Percentiles rank a stretch among this genome's conserved stretches.
These are phyloP conservation scores for Obelidium mucronatum DNA, from an alignment of 192 early-diverging fungal species.

Conservation along the genomic window DNA sequence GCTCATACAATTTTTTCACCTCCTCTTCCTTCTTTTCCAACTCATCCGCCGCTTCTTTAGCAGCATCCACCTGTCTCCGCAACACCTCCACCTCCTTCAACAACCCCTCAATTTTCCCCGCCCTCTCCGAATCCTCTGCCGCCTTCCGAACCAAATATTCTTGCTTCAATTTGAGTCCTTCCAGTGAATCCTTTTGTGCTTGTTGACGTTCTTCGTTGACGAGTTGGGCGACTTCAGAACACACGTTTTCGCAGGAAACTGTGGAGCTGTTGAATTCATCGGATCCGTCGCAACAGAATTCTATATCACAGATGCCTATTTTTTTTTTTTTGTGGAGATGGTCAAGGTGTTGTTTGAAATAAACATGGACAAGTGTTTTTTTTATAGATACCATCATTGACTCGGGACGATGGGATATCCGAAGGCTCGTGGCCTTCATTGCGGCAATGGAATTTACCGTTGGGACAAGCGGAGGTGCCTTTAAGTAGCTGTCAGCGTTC, in stretches of 20 bases:
- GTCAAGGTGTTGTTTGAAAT: too few species aligned
- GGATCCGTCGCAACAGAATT: slow-evolving; percentile 93
- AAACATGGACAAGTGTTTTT: too few species aligned
- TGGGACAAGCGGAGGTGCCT: slow-evolving; percentile 91
- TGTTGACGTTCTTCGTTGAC: slow-evolving; percentile 9
- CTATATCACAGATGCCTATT: slow-evolving; percentile 85
- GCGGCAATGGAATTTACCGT: slow-evolving; percentile 80
- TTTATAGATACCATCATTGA: too few species aligned
- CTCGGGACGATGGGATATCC: slow-evolving; percentile 68
- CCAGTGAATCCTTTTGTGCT: background rate
- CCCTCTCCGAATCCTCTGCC: background rate
- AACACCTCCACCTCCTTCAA: slow-evolving; percentile 47
- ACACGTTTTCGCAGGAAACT: slow-evolving; percentile 75
- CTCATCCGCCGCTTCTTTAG: background rate
- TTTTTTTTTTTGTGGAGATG: too few species aligned
- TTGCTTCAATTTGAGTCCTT: slow-evolving; percentile 20
- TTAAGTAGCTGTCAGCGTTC: too few species aligned
- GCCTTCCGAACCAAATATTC: slow-evolving; percentile 12
- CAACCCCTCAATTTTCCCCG: slow-evolving; percentile 17
- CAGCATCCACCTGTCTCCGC: slow-evolving; percentile 25
- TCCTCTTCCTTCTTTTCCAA: slow-evolving; percentile 18
- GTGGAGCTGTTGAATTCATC: slow-evolving; percentile 74
- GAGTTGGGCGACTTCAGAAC: slow-evolving; percentile 56
- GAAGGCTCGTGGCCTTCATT: slow-evolving; percentile 78
- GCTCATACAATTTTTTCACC: background rate